phyloP scores from a whole-genome alignment of 805 yeast species.

The Kazachstania viticola region DNA sequence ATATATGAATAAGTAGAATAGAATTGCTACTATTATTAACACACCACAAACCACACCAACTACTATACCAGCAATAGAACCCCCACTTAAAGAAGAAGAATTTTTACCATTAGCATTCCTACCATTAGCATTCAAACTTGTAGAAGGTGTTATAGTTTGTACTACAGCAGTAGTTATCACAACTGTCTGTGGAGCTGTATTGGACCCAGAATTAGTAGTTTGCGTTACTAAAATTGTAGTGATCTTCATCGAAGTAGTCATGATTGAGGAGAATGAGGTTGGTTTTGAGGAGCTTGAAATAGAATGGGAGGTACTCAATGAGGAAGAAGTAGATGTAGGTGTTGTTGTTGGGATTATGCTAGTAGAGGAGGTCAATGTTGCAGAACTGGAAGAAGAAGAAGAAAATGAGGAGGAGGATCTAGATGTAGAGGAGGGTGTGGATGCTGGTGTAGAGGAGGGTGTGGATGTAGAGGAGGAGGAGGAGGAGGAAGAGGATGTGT shows the following conservation, averaged over 20 bases:
- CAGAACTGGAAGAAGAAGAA: conserved; percentile 5
- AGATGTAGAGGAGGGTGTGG: neutral
- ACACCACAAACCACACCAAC: conserved; percentile 40
- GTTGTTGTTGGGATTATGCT: conserved; percentile 3
- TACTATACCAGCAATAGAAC: conserved; percentile 53
- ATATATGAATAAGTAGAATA: conserved; percentile 32
- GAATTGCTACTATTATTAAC: conserved; percentile 25
- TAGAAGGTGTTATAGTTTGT: too few species aligned
- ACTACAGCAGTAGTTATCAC: too few species aligned
- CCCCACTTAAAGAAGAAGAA: conserved; percentile 21
- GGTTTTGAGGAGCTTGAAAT: neutral
- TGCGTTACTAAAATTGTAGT: conserved; percentile 22
- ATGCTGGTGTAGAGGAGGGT: neutral
- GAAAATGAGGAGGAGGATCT: conserved; percentile 3
- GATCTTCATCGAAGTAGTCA: conserved; percentile 12
- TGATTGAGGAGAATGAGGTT: conserved; percentile 3
- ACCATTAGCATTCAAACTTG: too few species aligned
- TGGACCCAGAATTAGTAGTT: conserved; percentile 5
- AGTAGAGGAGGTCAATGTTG: conserved; percentile 1
- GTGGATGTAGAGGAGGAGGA: neutral
- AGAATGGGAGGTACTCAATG: conserved; percentile 7
- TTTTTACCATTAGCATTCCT: conserved; percentile 1
- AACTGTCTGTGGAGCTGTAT: too few species aligned
- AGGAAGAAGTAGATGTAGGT: conserved; percentile 4
- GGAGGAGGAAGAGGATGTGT: neutral